These are phyloP conservation scores for Fusarium odoratissimum DNA, from an alignment of 2,329 filamentous ascomycete species.

Conservation along the genomic window DNA sequence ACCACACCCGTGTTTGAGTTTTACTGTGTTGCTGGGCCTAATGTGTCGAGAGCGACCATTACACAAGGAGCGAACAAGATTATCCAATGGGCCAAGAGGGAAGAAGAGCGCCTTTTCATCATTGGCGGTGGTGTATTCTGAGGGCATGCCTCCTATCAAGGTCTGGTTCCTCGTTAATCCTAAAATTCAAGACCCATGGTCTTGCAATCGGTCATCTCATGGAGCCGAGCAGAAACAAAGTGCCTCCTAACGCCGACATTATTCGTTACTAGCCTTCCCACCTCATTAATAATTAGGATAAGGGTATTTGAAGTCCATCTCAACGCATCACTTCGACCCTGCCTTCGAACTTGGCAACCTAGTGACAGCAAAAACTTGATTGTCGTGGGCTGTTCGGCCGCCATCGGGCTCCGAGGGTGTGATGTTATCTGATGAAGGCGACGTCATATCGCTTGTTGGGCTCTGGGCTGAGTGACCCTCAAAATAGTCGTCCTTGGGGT, in stretches of 20 bases:
- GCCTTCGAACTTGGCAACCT: constrained; percentile 27
- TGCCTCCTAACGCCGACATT: constrained; percentile 42
- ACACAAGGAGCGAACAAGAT: constrained; percentile 90
- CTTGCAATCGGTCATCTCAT: constrained; percentile 29
- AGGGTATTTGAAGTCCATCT: constrained; percentile 1
- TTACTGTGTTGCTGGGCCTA: constrained; percentile 91
- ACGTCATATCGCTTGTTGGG: constrained; percentile 31
- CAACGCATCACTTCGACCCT: constrained; percentile 17
- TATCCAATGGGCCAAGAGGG: constrained; percentile 88
- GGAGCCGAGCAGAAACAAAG: constrained; percentile 26
- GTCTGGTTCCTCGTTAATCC: constrained; percentile 30
- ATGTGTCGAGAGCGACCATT: constrained; percentile 71
- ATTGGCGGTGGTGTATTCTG: constrained; percentile 93
- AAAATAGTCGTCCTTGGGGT: constrained; percentile 41
- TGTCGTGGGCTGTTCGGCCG: constrained; percentile 5
- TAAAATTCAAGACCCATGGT: constrained; percentile 34
- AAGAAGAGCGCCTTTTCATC: constrained; percentile 95
- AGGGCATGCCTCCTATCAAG: constrained; percentile 37
- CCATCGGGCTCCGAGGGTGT: constrained; percentile 31
- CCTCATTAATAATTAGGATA: constrained; percentile 20
- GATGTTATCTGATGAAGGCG: constrained; percentile 32
- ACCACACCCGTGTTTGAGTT: constrained; percentile 91
- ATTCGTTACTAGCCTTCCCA: constrained; percentile 37
- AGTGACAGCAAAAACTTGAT: constrained; percentile 27
- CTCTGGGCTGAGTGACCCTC: constrained; percentile 22